phyloP scores from a whole-genome alignment of 805 yeast species.

The Phaffomyces opuntiae region DNA sequence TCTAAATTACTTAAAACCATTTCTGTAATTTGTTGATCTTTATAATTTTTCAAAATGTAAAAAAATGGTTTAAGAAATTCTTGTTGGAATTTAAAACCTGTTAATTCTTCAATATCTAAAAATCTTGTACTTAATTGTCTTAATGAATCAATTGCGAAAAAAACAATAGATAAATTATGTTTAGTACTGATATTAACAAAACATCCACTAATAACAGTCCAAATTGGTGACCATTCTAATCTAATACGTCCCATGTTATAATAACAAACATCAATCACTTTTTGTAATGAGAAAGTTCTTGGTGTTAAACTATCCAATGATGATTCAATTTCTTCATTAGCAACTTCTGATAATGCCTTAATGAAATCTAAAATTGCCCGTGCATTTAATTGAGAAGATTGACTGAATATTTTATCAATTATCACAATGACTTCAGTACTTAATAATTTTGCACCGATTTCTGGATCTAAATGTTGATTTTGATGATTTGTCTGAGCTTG shows the following conservation, averaged over 20 bases:
- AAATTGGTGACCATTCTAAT: constrained; percentile 92
- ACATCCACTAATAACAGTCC: constrained; percentile 89
- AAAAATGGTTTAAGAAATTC: constrained; percentile 91
- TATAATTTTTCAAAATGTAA: constrained; percentile 63
- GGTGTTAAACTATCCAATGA: constrained; percentile 80
- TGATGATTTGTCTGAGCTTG: constrained; percentile 64
- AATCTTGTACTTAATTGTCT: constrained; percentile 91
- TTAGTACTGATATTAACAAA: constrained; percentile 84
- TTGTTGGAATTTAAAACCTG: constrained; percentile 92
- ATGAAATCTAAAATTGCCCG: constrained; percentile 84
- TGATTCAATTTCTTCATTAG: constrained; percentile 85
- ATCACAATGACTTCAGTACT: constrained; percentile 69
- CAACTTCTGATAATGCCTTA: constrained; percentile 76
- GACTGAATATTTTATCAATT: constrained; percentile 82
- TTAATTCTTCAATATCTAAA: constrained; percentile 85
- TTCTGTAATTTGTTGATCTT: constrained; percentile 65
- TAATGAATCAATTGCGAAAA: constrained; percentile 89
- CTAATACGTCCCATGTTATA: constrained; percentile 96
- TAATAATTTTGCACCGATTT: constrained; percentile 48
- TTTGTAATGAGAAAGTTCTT: constrained; percentile 86
- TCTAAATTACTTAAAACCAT: constrained; percentile 86
- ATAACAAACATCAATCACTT: constrained; percentile 95
- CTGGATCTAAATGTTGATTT: constrained; percentile 58
- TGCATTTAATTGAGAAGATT: constrained; percentile 72
- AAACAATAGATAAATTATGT: constrained; percentile 65